Percentiles rank a stretch among this genome's conserved stretches.
These are phyloP conservation scores for Colletotrichum gigasporum DNA, from an alignment of 2,329 filamentous ascomycete genomes.

Conservation along the genomic window DNA sequence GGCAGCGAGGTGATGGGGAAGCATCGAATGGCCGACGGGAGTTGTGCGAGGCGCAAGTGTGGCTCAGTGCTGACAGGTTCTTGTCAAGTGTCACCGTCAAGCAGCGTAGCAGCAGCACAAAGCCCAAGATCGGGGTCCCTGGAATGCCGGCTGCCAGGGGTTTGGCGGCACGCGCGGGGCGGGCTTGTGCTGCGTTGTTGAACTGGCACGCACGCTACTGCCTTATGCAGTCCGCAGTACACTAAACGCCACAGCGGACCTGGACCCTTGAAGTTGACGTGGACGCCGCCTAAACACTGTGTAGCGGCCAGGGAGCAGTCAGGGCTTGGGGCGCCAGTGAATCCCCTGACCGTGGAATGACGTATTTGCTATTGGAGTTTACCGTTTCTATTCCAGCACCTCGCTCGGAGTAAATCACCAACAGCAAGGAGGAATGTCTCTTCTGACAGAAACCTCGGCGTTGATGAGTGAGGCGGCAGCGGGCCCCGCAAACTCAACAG, in stretches of 20 bases:
- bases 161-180: neutral
- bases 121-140: neutral
- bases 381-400: too few relatives aligned
- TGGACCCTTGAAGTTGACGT: slow-evolving; percentile 17
- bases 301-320: too few relatives aligned
- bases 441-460: neutral
- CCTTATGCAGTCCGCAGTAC: too few relatives aligned
- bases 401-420: too few relatives aligned
- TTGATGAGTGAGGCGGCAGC: neutral
- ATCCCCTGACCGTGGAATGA: too few relatives aligned
- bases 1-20: neutral
- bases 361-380: too few relatives aligned
- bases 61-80: slow-evolving; percentile 6
- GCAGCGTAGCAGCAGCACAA: neutral
- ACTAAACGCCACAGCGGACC: slow-evolving; percentile 4
- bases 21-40: neutral
- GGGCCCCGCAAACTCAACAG: neutral
- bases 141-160: neutral
- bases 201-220: neutral
- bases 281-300: too few relatives aligned
- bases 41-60: slow-evolving; percentile 11
- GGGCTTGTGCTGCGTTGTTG: neutral
- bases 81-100: neutral
- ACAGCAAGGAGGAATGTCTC: too few relatives aligned
- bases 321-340: too few relatives aligned